Conservation (phyloP, 768 basidiomycete species). For the Mrakia frigida region DNA sequence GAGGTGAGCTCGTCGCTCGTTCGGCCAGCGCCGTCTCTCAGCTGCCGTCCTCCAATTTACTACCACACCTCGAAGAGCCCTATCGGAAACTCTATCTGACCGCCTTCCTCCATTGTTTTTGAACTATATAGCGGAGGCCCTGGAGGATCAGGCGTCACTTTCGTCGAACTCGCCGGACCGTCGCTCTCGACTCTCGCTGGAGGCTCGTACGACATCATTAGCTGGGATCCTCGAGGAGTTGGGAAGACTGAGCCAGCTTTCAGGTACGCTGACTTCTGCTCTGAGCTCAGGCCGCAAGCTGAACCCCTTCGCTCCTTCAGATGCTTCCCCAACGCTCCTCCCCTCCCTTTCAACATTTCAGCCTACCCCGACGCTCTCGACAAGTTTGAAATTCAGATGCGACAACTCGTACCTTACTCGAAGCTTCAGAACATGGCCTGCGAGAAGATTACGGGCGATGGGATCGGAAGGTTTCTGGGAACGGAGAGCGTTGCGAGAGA, state of each 20-base stretch:
- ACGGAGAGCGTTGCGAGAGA: not conserved
- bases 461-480: not conserved
- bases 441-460: not conserved
- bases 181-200: not conserved
- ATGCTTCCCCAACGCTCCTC: not conserved
- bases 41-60: not conserved
- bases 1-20: not conserved
- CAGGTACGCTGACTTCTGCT: not conserved
- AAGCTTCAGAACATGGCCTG: not conserved
- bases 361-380: not conserved
- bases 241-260: not conserved
- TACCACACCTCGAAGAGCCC: not conserved
- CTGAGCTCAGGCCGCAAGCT: not conserved
- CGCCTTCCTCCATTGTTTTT: not conserved
- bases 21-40: not conserved
- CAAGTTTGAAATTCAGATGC: not conserved
- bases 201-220: not conserved
- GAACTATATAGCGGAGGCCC: not conserved
- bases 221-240: slow-evolving; percentile 6
- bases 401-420: not conserved
- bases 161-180: not conserved
- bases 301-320: not conserved
- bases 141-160: not conserved
- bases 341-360: not conserved
- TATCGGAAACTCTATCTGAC: not conserved